These are phyloP conservation scores for Usnea hakonensis DNA, from an alignment of 495 filamentous ascomycete species.

Conservation along the genomic window DNA sequence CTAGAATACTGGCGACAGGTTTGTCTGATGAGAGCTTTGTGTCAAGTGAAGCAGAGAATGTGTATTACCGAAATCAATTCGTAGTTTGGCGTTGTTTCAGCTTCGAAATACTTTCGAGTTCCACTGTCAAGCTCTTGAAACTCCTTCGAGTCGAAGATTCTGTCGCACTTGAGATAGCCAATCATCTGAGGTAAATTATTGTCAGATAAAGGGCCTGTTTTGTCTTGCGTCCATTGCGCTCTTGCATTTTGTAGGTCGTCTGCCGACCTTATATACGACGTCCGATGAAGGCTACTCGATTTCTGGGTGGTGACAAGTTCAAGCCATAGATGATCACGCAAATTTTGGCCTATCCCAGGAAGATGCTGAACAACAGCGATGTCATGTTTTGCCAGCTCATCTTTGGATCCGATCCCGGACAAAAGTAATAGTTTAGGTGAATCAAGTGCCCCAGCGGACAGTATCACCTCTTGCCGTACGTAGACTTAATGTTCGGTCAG, in stretches of 20 bases:
- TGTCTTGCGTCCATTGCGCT: conserved; percentile 40
- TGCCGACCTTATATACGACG: conserved; percentile 25
- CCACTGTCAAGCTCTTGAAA: conserved; percentile 37
- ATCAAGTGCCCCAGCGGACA: conserved; percentile 51
- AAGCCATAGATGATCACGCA: conserved; percentile 45
- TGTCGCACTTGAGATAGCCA: conserved; percentile 49
- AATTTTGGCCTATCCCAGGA: conserved; percentile 48
- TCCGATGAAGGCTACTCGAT: conserved; percentile 12
- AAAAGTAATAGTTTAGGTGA: conserved; percentile 56
- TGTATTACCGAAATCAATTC: conserved; percentile 32
- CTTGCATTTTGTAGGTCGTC: conserved; percentile 36
- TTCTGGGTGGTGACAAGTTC: conserved; percentile 13
- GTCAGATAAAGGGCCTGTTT: conserved; percentile 39
- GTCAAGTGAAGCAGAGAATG: no score
- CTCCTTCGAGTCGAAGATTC: conserved; percentile 32
- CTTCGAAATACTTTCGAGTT: conserved; percentile 34
- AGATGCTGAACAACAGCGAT: conserved; percentile 45
- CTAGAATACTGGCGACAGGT: no score
- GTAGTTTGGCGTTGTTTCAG: conserved; percentile 42
- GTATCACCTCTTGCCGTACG: conserved; percentile 54
- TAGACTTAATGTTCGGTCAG: no score
- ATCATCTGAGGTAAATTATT: conserved; percentile 36
- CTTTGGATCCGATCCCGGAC: conserved; percentile 52
- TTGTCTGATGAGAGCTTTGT: no score
- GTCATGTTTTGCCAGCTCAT: conserved; percentile 43